Conservation (phyloP, 345 rosid species). For the Triadica sebifera region DNA sequence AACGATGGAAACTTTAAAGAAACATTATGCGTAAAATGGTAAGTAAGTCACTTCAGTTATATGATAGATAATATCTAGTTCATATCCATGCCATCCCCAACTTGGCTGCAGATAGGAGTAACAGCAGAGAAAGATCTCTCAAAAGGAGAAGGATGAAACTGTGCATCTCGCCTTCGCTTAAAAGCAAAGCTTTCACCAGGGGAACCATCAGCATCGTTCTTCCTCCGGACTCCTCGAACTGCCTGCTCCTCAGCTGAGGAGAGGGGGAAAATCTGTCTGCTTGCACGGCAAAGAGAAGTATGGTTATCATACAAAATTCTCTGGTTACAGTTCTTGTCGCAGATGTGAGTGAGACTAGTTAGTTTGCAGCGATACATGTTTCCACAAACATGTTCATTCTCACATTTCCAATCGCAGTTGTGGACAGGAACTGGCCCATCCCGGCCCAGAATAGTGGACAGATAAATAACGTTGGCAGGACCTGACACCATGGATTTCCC, state of each 20-base stretch:
- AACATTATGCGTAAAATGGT: slow-evolving; percentile 29
- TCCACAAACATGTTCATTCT: slow-evolving; percentile 81
- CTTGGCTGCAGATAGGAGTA: slow-evolving; percentile 88
- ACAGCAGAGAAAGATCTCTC: slow-evolving; percentile 90
- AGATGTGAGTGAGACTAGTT: slow-evolving; percentile 89
- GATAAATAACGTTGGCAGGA: slow-evolving; percentile 80
- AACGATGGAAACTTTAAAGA: slow-evolving; percentile 21
- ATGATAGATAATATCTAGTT: slow-evolving; percentile 57
- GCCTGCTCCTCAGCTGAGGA: slow-evolving; percentile 80
- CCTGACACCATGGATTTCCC: slow-evolving; percentile 62
- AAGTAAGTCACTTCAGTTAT: slow-evolving; percentile 25
- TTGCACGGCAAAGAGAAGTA: slow-evolving; percentile 86
- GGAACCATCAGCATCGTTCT: slow-evolving; percentile 74
- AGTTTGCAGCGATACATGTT: slow-evolving; percentile 93
- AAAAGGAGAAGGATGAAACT: slow-evolving; percentile 80
- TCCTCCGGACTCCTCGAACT: slow-evolving; percentile 92
- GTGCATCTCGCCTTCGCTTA: slow-evolving; percentile 85
- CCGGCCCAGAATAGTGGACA: slow-evolving; percentile 84
- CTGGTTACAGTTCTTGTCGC: slow-evolving; percentile 99
- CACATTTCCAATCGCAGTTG: slow-evolving; percentile 93
- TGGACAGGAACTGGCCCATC: slow-evolving; percentile 67
- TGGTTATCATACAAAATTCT: slow-evolving; percentile 95
- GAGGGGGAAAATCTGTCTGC: slow-evolving; percentile 76
- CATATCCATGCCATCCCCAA: slow-evolving; percentile 94
- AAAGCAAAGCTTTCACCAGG: slow-evolving; percentile 67